A percentile compares a stretch with the other conserved stretches of the same genome.
phyloP scores from a whole-genome alignment of 2,329 filamentous ascomycete species.

The Metarhizium brunneum region DNA sequence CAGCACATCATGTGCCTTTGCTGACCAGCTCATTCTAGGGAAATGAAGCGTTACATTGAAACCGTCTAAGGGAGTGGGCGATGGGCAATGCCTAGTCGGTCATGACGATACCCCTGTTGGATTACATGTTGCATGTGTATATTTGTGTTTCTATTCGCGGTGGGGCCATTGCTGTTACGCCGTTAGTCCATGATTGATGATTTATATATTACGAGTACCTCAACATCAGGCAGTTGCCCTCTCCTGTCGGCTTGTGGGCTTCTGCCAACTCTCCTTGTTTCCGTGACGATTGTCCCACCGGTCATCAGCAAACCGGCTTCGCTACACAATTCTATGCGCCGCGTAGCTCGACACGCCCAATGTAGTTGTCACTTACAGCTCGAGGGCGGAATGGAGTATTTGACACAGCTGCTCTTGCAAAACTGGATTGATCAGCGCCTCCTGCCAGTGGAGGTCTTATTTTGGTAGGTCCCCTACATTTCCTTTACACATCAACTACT shows the following conservation, averaged over 20 bases:
- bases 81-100: background rate
- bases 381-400: background rate
- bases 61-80: constrained; percentile 5
- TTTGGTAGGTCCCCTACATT: too few relatives aligned
- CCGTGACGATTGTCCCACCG: background rate
- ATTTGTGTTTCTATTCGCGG: background rate
- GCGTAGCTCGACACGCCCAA: background rate
- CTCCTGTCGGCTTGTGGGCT: background rate
- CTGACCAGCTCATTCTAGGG: constrained; percentile 37
- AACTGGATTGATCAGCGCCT: background rate
- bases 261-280: background rate
- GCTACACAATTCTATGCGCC: too few relatives aligned
- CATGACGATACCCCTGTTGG: background rate
- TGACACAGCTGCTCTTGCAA: background rate
- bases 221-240: background rate
- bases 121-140: background rate
- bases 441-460: too few relatives aligned
- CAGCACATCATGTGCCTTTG: background rate
- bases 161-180: background rate
- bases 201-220: background rate
- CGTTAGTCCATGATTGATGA: background rate
- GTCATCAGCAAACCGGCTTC: background rate
- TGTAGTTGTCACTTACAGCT: background rate
- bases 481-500: too few relatives aligned
- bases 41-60: constrained; percentile 56